Conservation (phyloP, 345 rosid genomes). For the Eucalyptus cladocalyx region DNA sequence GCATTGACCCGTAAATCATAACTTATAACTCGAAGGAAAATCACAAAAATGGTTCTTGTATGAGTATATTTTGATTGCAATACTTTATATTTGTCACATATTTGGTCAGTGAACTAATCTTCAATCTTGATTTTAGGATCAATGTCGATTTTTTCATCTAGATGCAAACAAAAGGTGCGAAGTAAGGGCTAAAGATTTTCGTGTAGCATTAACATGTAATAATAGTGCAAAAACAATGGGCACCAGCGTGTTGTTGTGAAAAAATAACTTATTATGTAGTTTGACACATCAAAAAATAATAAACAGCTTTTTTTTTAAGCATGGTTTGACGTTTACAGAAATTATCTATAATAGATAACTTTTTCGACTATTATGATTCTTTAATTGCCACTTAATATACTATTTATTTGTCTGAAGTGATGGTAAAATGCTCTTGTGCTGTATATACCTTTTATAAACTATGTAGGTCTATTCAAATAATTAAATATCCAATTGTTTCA, state of each 20-base stretch:
- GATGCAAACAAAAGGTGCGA: not conserved
- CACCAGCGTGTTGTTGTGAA: rapidly evolving
- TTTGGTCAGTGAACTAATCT: not conserved
- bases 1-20: not conserved
- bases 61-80: rapidly evolving
- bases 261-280: not conserved
- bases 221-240: not conserved
- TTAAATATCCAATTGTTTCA: not conserved
- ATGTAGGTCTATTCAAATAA: not conserved
- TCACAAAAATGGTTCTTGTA: not conserved
- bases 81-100: not conserved
- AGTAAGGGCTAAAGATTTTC: not conserved
- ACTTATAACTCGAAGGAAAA: too few species aligned
- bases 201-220: not conserved
- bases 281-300: too few species aligned
- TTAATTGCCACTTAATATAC: not conserved
- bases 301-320: too few species aligned
- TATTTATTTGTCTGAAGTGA: not conserved
- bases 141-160: too few species aligned
- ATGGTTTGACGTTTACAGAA: not conserved
- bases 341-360: not conserved
- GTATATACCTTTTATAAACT: not conserved
- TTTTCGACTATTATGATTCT: too few species aligned
- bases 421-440: not conserved
- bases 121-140: not conserved